A percentile compares a stretch with the other conserved stretches of the same genome.
phyloP scores from a whole-genome alignment of 768 basidiomycete species.

The Tricholoma bakamatsutake region DNA sequence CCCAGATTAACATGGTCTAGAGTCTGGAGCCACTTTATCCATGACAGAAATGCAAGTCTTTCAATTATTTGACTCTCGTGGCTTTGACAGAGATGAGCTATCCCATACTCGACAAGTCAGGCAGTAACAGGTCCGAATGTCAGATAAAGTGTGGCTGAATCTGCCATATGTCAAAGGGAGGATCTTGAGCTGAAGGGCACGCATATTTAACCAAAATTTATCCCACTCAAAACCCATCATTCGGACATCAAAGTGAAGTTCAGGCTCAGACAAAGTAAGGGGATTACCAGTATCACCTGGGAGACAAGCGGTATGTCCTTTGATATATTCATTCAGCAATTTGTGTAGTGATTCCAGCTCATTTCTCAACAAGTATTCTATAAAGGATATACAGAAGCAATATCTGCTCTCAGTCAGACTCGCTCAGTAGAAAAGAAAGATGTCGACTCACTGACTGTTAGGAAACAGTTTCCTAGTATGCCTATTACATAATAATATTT shows the following conservation, averaged over 20 bases:
- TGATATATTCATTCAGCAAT: background rate
- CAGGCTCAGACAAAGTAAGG: too few species aligned
- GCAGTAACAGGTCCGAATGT: background rate
- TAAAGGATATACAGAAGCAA: background rate
- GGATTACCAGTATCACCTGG: background rate
- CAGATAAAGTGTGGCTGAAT: background rate
- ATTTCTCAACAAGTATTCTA: background rate
- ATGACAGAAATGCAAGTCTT: background rate
- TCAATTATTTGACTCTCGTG: background rate
- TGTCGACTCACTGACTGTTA: too few species aligned
- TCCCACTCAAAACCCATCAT: background rate
- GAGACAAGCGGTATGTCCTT: background rate
- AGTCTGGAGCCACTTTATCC: background rate
- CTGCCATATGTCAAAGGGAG: background rate
- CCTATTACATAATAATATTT: too few species aligned
- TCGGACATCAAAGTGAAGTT: too few species aligned
- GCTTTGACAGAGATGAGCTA: background rate
- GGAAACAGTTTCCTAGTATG: too few species aligned
- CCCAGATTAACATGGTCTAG: background rate
- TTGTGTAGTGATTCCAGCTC: background rate
- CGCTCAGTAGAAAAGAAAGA: background rate
- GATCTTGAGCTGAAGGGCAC: background rate
- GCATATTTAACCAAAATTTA: background rate
- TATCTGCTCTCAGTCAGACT: background rate
- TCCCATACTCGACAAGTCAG: background rate